A percentile compares a stretch with the other conserved stretches of the same genome.
phyloP scores from a whole-genome alignment of 2,329 filamentous ascomycete genomes.

The Diaporthe caulivora region DNA sequence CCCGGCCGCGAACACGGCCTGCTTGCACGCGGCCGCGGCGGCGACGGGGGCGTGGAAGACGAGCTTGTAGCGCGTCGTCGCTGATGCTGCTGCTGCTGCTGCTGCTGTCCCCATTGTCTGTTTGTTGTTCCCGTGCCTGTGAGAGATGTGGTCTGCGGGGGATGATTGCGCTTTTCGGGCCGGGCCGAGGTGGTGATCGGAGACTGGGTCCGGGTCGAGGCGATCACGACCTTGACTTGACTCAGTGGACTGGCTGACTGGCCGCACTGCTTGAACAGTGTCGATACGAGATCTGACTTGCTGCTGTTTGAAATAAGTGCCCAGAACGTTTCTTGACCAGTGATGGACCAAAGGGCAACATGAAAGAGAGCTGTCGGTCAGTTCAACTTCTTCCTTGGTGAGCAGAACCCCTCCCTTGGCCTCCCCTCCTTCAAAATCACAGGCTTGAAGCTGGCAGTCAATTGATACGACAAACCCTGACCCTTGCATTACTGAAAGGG shows the following conservation, averaged over 20 bases:
- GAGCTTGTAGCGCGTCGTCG: slow-evolving; percentile 48
- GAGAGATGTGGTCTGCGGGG: background rate
- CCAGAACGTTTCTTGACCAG: no score
- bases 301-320: background rate
- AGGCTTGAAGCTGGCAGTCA: background rate
- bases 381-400: no score
- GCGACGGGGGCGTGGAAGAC: slow-evolving; percentile 64
- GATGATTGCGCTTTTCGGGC: background rate
- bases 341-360: background rate
- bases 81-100: slow-evolving; percentile 30
- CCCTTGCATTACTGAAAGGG: background rate
- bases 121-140: background rate
- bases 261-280: background rate
- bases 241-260: background rate
- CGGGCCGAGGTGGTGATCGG: slow-evolving; percentile 8
- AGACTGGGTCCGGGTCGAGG: background rate
- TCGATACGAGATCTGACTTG: no score
- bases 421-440: background rate
- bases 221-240: background rate
- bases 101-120: background rate
- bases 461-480: background rate
- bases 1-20: slow-evolving; percentile 69
- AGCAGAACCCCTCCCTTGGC: background rate
- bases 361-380: background rate
- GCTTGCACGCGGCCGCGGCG: slow-evolving; percentile 63